phyloP scores from a whole-genome alignment of 257 asterid species.

The Agastache rugosa region DNA sequence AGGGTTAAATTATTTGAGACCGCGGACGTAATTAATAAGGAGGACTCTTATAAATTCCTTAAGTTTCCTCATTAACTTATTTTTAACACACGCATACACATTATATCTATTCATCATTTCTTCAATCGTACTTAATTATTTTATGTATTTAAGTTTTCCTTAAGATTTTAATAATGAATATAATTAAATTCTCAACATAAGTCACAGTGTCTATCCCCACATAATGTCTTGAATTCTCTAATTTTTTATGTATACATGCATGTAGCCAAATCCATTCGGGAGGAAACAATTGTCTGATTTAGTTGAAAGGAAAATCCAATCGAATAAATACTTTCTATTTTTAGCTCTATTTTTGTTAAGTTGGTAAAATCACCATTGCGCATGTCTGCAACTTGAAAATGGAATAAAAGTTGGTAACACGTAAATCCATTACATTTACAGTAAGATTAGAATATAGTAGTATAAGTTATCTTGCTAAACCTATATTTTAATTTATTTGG shows the following conservation, averaged over 20 bases:
- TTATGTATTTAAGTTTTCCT: not conserved
- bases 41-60: no score
- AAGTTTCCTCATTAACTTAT: not conserved
- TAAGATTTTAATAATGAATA: not conserved
- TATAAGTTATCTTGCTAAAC: not conserved
- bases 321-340: conserved; percentile 13
- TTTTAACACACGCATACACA: not conserved
- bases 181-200: no score
- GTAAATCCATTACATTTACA: conserved; percentile 17
- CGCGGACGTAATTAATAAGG: no score
- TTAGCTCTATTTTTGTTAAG: conserved; percentile 16
- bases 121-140: not conserved
- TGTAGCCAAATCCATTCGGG: not conserved
- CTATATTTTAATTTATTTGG: not conserved
- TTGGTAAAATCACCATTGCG: conserved; percentile 25
- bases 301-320: conserved; percentile 7
- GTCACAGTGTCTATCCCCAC: not conserved
- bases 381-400: conserved; percentile 32
- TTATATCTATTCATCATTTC: not conserved
- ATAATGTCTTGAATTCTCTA: not conserved
- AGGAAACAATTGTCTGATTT: conserved; percentile 14
- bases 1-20: not conserved
- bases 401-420: conserved; percentile 32
- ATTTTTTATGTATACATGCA: not conserved
- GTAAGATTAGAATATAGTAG: not conserved